A percentile compares a stretch with the other conserved stretches of the same genome.
phyloP scores from a whole-genome alignment of 306 rosid genomes.

The Luffa acutangula region DNA sequence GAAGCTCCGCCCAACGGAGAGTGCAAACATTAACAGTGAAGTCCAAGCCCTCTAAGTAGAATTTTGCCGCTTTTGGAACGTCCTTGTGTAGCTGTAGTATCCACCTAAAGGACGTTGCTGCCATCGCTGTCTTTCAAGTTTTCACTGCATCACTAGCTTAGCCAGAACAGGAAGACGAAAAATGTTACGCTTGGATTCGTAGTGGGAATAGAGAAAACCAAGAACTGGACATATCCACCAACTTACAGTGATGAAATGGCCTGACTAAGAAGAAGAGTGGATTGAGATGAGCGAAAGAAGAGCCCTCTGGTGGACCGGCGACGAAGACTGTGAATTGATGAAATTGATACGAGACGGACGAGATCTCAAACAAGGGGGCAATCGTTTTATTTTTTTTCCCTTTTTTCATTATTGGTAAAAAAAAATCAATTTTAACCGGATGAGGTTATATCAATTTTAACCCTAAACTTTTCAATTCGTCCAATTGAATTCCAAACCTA shows the following conservation, averaged over 20 bases:
- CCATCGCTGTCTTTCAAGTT: constrained; percentile 12
- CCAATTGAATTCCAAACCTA: too few species aligned
- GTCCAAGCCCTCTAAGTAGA: constrained; percentile 71
- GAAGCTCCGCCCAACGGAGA: constrained; percentile 83
- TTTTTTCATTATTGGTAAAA: too few species aligned
- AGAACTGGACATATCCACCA: neutral
- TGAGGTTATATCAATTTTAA: too few species aligned
- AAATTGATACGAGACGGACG: neutral
- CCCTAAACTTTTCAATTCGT: too few species aligned
- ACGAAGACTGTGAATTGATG: neutral
- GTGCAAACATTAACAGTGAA: constrained; percentile 67
- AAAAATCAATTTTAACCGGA: too few species aligned
- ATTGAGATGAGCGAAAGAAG: neutral
- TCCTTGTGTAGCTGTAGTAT: constrained; percentile 64
- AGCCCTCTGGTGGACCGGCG: too few species aligned
- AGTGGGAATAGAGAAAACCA: neutral
- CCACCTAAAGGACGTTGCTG: constrained; percentile 76
- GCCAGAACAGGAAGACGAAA: neutral
- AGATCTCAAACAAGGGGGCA: neutral
- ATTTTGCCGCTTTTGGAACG: constrained; percentile 75
- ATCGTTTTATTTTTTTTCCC: too few species aligned
- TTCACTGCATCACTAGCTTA: neutral
- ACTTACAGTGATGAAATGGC: neutral
- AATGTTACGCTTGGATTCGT: neutral
- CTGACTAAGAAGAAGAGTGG: neutral